Evolutionary conservation across 2,329 filamentous ascomycete genomes (phyloP), one percentile per base, ranked within the genome.

Genomic region (Byssothecium circinans): DNA sequence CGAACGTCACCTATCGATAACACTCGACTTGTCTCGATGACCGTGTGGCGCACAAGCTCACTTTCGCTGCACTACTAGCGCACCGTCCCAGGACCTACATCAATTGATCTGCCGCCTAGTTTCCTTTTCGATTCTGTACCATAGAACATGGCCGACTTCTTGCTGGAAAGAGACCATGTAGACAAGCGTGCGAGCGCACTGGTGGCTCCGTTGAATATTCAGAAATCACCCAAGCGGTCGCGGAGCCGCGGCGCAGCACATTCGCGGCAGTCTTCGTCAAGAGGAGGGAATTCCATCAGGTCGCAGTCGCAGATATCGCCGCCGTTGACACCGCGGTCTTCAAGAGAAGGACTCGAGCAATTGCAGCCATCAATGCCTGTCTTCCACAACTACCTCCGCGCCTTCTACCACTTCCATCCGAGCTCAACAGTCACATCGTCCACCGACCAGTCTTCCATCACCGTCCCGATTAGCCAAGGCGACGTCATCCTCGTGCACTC

Each of bases 401-500:
- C 94, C 41, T 92, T 95, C 67, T 95, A 96, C 70, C 88, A 90
- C 20, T 99, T 96, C 69, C 85, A 91, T 48, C 91, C 92, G 1
- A 84, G 81, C 49, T 85, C 86, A 61, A 81, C 87, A 34, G 82
- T 89, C 50, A 84, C 84, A n/a, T 88, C 91, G 48, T 87, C 88
- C 10, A 94, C 90, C 8, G 88, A 75, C 35, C 74, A 75, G 35
- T 72, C 73, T 5, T 74, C 76, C 18, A 74, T 97, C 45, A 97
- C 92, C 10, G 78, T 96, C 10, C 88, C 91, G 18, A 80, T 99
- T 47, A 88, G 89, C 58, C 87, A 94, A 66, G 94, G 94, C 49
- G 94, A 99, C 64, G 83, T 99, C 40, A 87, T 99, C 44, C 75
- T 99, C 48, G 88, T 99, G 18, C 94, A 99, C 71, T 96, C 94